These are phyloP conservation scores for Earliella scabrosa DNA, from an alignment of 1,284 basidiomycete genomes.

Conservation along the genomic window DNA sequence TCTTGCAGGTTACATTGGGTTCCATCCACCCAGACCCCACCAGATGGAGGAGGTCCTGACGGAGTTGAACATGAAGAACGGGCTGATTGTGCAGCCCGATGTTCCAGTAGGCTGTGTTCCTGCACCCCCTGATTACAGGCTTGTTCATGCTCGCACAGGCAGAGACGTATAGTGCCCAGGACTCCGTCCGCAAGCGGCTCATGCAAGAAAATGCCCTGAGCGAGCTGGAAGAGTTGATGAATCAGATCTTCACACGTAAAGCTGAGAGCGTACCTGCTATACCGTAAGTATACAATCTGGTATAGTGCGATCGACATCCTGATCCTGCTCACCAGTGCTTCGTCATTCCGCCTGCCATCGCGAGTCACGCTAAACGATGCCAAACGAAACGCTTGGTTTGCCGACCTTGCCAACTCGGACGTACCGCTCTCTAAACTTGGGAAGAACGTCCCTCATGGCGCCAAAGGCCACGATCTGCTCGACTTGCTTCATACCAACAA, in stretches of 20 bases:
- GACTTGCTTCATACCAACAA: constrained; percentile 84
- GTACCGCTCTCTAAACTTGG: constrained; percentile 90
- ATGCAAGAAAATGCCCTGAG: constrained; percentile 58
- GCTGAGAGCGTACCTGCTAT: constrained; percentile 57
- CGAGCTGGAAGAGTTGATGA: constrained; percentile 80
- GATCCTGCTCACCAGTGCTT: constrained; percentile 49
- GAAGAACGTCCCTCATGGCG: constrained; percentile 91
- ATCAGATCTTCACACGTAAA: constrained; percentile 75
- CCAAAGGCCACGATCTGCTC: constrained; percentile 89
- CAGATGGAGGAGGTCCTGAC: constrained; percentile 89
- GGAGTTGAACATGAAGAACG: constrained; percentile 79
- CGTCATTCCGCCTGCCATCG: constrained; percentile 83
- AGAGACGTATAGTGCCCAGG: constrained; percentile 67
- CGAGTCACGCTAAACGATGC: constrained; percentile 91
- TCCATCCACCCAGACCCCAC: constrained; percentile 81
- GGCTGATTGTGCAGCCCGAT: constrained; percentile 63
- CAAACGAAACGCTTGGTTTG: constrained; percentile 89
- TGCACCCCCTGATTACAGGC: neutral
- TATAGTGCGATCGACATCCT: neutral
- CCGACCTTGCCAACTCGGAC: constrained; percentile 87
- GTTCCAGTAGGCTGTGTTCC: constrained; percentile 56
- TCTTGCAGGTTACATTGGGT: constrained; percentile 78
- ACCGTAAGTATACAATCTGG: constrained; percentile 50
- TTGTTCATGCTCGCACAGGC: constrained; percentile 43
- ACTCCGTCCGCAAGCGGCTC: constrained; percentile 54